phyloP scores from a whole-genome alignment of 179 eudicot species.

The Camellia oleifera region DNA sequence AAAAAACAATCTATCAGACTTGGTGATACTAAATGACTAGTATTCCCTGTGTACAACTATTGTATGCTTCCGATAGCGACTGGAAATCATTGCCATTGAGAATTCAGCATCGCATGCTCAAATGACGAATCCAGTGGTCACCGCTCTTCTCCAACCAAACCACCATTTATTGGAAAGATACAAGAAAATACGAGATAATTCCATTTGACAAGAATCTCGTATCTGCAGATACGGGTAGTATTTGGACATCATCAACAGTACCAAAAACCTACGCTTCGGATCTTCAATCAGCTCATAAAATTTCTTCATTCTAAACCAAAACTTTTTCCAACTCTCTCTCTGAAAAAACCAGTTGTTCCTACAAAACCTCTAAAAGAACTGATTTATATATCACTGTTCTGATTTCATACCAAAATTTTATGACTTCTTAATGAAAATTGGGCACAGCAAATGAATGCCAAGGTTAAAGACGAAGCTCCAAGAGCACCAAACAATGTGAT shows the following conservation, averaged over 20 bases:
- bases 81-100: no score
- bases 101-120: no score
- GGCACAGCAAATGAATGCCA: not conserved
- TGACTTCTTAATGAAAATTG: not conserved
- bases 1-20: slow-evolving; percentile 16
- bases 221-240: not conserved
- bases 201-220: not conserved
- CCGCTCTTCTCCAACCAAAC: not conserved
- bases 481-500: not conserved
- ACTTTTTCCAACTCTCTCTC: not conserved
- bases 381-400: slow-evolving; percentile 11
- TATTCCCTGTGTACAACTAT: slow-evolving; percentile 4
- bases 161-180: slow-evolving; percentile 3
- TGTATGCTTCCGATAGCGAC: no score
- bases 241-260: slow-evolving; percentile 13
- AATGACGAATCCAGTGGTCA: slow-evolving; percentile 3
- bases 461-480: slow-evolving; percentile 4
- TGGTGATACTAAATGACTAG: not conserved
- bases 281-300: slow-evolving; percentile 6
- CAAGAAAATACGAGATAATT: not conserved
- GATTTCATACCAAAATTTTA: slow-evolving; percentile 1
- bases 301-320: slow-evolving; percentile 8
- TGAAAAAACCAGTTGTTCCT: slow-evolving; percentile 14
- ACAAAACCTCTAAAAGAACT: slow-evolving; percentile 18
- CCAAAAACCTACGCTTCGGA: not conserved